Base-by-base conservation (phyloP, 2,329 filamentous ascomycete genomes). In the Scleromitrula shiraiana region DNA sequence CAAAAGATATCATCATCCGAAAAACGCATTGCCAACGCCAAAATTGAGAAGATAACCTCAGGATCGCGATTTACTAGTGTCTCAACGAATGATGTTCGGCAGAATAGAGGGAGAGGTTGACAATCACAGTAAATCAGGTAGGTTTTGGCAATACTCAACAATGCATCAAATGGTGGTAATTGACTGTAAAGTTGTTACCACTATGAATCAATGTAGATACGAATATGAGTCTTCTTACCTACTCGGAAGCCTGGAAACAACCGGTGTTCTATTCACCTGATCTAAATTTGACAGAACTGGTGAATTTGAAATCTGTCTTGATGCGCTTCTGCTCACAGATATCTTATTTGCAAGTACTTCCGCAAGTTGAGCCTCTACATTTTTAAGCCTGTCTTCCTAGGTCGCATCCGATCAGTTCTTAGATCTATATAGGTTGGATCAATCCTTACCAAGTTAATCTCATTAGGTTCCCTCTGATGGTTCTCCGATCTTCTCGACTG, bases 61-160 rank as follows among this genome's bases (percentile, higher is more conserved):
- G 57, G 57, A n/a, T 65, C 60, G 8, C 73, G 65, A 19, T 61
- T 54, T 12, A 60, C 53, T 6, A 75, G 56, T 30, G 62, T 69
- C 5, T 59, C 51, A 7, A 73, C 46, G 50, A 76, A 73, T 1
- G 54, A 63, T 4, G 63, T 60, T 9, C 64, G 55, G 15, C 67
- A 61, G 42, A 77, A 76, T 0, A 77, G 59, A 14, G 68, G 67
- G 19, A 77, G 61, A 5, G 73, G 72, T 42, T 77, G 74, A 20
- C 67, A 70, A 44, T 76, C 70, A 46, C 71, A 73, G 53, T 71
- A 75, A 4, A 64, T 56, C 3, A 74, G 53, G 53, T 75, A 77
- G 2, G 68, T 56, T 38, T 69, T 62, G 10, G 67, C 68, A 12
- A 70, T 58, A 5, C 59, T 58, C 7, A 64, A 47, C 5, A 72